Evolutionary conservation across 371 early-diverging fungal genomes (phyloP).

Genomic region (Rhizomucor pusillus): DNA sequence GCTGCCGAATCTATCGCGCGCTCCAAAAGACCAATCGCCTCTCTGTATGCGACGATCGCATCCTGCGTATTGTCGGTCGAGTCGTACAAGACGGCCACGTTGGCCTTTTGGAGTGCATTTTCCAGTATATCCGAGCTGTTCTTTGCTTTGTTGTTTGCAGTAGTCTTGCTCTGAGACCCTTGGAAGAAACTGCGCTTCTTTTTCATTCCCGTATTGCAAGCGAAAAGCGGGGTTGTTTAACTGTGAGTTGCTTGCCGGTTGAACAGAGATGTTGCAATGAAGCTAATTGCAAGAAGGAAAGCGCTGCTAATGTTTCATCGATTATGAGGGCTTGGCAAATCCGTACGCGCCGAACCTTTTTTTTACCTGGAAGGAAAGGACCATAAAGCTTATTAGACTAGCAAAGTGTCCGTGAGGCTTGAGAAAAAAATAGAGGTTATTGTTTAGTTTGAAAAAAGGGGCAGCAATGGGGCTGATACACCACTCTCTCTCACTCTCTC

Average conservation of each 20-base stretch:
- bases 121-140: conserved; percentile 7
- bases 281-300: conserved; percentile 3
- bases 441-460: no score
- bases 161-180: conserved; percentile 10
- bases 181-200: conserved; percentile 13
- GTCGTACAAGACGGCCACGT: conserved; percentile 24
- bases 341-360: no score
- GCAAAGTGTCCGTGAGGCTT: no score
- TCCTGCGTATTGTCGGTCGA: conserved; percentile 9
- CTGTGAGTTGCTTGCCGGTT: neutral
- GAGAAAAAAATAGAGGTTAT: no score
- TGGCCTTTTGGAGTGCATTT: conserved; percentile 26
- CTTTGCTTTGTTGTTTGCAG: conserved; percentile 2
- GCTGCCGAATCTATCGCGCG: conserved; percentile 11
- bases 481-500: no score
- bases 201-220: neutral
- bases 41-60: conserved; percentile 21
- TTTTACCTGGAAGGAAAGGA: no score
- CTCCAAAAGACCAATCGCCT: conserved; percentile 18
- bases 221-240: neutral
- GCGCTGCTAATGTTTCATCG: neutral
- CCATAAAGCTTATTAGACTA: no score
- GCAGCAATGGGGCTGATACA: no score
- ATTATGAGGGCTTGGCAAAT: no score
- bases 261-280: neutral